Conservation (phyloP, 2,329 filamentous ascomycete species). For the Aspergillus vadensis region DNA sequence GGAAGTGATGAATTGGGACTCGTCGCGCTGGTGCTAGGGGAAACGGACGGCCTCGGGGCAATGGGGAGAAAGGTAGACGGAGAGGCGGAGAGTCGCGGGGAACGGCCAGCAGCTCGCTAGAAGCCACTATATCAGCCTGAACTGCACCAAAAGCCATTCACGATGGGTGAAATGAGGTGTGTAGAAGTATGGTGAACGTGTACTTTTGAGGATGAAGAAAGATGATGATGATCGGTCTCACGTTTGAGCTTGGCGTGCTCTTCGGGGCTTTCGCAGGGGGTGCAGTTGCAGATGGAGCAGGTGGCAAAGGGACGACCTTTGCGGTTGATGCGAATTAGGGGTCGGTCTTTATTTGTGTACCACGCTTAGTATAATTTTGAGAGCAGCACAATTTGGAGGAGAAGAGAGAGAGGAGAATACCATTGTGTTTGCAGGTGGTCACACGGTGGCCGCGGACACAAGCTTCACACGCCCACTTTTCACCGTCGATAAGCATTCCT, state of each 20-base stretch:
- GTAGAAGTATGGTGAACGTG: constrained; percentile 12
- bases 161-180: neutral
- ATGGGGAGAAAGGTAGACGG: constrained; percentile 20
- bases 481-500: constrained; percentile 81
- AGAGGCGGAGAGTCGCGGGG: constrained; percentile 14
- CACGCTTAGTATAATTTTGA: too few species aligned
- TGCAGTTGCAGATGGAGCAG: constrained; percentile 83
- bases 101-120: constrained; percentile 20
- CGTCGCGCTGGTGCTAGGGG: constrained; percentile 3
- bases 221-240: constrained; percentile 30
- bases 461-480: constrained; percentile 96
- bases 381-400: neutral
- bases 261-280: constrained; percentile 86
- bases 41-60: constrained; percentile 21
- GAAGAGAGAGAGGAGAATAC: constrained; percentile 50
- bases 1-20: neutral
- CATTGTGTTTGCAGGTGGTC: constrained; percentile 91
- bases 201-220: constrained; percentile 14
- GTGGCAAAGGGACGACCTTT: constrained; percentile 95
- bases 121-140: constrained; percentile 19
- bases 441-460: constrained; percentile 96
- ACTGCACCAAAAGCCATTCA: constrained; percentile 10
- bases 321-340: constrained; percentile 90
- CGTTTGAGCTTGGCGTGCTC: constrained; percentile 71
- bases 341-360: constrained; percentile 67